Conservation (phyloP, 306 rosid genomes). For the Medicago truncatula region DNA sequence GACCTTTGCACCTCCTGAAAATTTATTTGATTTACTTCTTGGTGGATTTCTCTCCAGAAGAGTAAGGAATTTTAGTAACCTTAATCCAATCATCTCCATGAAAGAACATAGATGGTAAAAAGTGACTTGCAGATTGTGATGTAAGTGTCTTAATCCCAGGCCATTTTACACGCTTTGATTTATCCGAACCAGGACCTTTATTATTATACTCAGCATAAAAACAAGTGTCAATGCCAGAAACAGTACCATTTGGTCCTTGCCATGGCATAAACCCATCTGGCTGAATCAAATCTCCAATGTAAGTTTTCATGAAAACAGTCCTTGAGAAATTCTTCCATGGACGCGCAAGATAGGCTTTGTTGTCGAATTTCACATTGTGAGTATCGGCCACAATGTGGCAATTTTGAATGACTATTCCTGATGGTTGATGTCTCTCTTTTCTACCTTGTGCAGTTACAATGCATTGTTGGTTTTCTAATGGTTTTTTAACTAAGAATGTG, state of each 20-base stretch:
- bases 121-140: conserved; percentile 1
- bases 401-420: conserved; percentile 61
- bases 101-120: conserved; percentile 45
- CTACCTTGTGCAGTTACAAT: conserved; percentile 83
- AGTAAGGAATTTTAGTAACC: conserved; percentile 54
- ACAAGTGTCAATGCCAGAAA: conserved; percentile 43
- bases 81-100: conserved; percentile 63
- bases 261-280: conserved; percentile 75
- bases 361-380: neutral
- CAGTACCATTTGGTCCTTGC: conserved; percentile 41
- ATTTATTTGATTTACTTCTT: no score
- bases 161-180: conserved; percentile 64
- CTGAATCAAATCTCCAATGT: conserved; percentile 57
- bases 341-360: conserved; percentile 56
- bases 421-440: conserved; percentile 58
- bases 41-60: conserved; percentile 10
- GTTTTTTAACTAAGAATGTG: conserved; percentile 63
- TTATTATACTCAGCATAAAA: conserved; percentile 62
- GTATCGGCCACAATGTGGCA: conserved; percentile 43
- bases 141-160: conserved; percentile 58
- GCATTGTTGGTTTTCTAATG: conserved; percentile 58
- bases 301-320: conserved; percentile 61
- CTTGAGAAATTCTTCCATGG: conserved; percentile 84
- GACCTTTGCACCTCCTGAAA: no score
- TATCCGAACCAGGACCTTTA: conserved; percentile 64